These are phyloP conservation scores for Protostelium mycophagum DNA, from an alignment of 78 protist genomes.

Conservation along the genomic window DNA sequence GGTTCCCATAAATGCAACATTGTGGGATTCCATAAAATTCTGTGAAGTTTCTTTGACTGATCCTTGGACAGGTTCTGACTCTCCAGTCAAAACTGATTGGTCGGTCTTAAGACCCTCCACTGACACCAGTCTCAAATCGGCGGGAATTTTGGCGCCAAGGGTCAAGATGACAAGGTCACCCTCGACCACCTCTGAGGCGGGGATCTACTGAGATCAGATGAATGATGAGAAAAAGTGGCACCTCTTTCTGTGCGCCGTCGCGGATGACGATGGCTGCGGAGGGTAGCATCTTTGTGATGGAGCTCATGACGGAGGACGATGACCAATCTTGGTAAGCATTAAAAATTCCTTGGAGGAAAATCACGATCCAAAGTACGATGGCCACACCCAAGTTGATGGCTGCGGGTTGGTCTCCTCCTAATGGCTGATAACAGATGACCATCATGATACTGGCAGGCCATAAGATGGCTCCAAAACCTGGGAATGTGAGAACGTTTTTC, in stretches of 20 bases:
- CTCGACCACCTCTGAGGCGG: constrained; percentile 14
- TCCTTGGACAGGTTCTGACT: constrained; percentile 72
- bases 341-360: constrained; percentile 61
- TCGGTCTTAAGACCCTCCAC: constrained; percentile 22
- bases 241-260: constrained; percentile 22
- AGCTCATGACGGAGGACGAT: constrained; percentile 64
- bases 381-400: not conserved
- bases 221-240: not conserved
- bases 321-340: constrained; percentile 75
- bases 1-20: constrained; percentile 72
- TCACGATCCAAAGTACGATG: constrained; percentile 10
- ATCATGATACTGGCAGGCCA: not conserved
- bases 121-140: constrained; percentile 73
- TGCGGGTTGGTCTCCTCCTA: not conserved
- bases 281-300: constrained; percentile 66
- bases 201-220: not conserved
- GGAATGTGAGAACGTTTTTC: too few relatives aligned
- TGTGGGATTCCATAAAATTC: constrained; percentile 49
- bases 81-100: constrained; percentile 27
- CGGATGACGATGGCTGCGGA: constrained; percentile 53
- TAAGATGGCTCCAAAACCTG: not conserved
- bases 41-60: constrained; percentile 4
- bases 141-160: constrained; percentile 80
- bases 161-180: constrained; percentile 57
- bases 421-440: not conserved